phyloP scores from a whole-genome alignment of 2,329 filamentous ascomycete species.

The Paracoccidioides brasiliensis region DNA sequence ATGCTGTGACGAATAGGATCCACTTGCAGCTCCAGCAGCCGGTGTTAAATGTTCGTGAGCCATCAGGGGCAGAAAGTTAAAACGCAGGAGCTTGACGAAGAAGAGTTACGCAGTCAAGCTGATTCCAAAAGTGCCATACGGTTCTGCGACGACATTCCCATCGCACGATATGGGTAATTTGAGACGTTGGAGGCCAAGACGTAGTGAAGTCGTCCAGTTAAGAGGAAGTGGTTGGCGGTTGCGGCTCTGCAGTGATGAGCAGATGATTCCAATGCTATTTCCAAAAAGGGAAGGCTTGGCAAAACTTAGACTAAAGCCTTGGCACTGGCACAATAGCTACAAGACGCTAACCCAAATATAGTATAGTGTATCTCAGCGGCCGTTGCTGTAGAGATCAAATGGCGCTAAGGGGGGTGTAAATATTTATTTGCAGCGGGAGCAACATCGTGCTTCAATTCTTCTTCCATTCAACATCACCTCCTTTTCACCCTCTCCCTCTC shows the following conservation, averaged over 20 bases:
- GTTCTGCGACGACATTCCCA: not conserved
- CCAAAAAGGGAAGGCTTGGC: not conserved
- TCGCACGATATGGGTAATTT: not conserved
- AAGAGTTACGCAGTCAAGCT: not conserved
- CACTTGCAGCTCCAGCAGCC: not conserved
- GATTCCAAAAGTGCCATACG: not conserved
- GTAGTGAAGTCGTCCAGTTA: not conserved
- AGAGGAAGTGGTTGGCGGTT: not conserved
- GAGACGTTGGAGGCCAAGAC: not conserved
- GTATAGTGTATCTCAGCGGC: slow-evolving; percentile 15
- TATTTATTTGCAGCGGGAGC: slow-evolving; percentile 27
- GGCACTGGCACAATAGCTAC: not conserved
- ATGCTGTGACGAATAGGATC: not conserved
- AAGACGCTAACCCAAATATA: slow-evolving; percentile 8
- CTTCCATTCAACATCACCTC: slow-evolving; percentile 14
- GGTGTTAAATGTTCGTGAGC: not conserved
- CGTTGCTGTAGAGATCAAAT: slow-evolving; percentile 29
- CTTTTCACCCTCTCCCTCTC: slow-evolving; percentile 9
- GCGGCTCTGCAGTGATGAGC: not conserved
- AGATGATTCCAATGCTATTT: not conserved
- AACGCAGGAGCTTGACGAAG: not conserved
- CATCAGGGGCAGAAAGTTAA: not conserved
- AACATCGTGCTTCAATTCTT: slow-evolving; percentile 5
- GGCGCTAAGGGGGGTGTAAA: slow-evolving; percentile 17
- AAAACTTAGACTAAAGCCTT: not conserved